Evolutionary conservation across 495 filamentous ascomycete genomes (phyloP), one percentile per base, ranked within the genome.

Genomic region (Penicillium taxi): DNA sequence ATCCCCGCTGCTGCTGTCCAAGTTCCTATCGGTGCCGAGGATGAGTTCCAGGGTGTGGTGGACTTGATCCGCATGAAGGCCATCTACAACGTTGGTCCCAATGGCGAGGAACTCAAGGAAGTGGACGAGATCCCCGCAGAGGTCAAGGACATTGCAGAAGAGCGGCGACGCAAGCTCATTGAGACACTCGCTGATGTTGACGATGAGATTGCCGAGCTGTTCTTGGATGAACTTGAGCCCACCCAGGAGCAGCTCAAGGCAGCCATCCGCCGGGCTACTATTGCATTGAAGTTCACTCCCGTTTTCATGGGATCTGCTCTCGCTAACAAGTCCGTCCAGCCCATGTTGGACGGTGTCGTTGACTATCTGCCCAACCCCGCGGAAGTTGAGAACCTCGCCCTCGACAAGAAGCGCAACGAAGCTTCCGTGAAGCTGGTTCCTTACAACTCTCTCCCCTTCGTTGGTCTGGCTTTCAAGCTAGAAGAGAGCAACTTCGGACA

Each of bases 401-500:
- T 99, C 42, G 90, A 99, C 58, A 75, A 75, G 53, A 70, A 78
- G 53, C 80, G 84, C 52, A 63, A 71, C 24, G 93, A 99, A 56
- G 72, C 76, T 8, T 73, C 78, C 6, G 87, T 94, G 24, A 81
- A 86, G 58, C 77, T 99, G 19, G 74, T 95, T 9, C 84, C 93
- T 4, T 96, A 96, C 64, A 88, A 87, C 61, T 82, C 84, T 5
- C 69, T 90, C 5, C 93, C 93, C 1, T 93, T 99, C 42, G 89
- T 96, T 25, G 93, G 93, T 26, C 68, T 99, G 36, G 93, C 93
- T 14, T 99, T 99, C 74, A 99, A 99, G 69, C 78, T 99, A 22
- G 93, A 96, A 73, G 93, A 99, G 63, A 93, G 86, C 68, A 95
- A 94, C 54, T 99, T 94, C 55, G 93, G 93, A 26, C 93, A 99